Evolutionary conservation across 371 early-diverging fungal genomes (phyloP).

Genomic region (Rhizopus stolonifer): DNA sequence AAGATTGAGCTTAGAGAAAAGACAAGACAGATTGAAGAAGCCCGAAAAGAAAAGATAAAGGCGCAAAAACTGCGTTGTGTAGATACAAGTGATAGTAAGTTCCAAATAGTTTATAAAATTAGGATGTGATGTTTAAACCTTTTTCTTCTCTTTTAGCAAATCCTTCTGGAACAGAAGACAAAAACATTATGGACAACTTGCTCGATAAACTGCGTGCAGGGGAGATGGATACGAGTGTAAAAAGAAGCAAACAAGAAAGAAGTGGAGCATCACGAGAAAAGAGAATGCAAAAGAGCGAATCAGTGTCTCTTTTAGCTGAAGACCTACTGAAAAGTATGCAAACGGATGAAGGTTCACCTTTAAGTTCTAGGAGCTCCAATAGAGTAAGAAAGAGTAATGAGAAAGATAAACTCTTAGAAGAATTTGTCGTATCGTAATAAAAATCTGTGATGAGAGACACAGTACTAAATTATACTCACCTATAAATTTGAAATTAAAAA

Average conservation of each 20-base stretch:
- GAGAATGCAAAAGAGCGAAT: slow-evolving; percentile 60
- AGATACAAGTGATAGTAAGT: slow-evolving; percentile 45
- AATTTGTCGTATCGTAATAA: background rate
- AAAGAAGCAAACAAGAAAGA: slow-evolving; percentile 40
- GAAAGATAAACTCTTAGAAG: background rate
- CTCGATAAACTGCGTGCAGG: slow-evolving; percentile 75
- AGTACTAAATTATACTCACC: no score
- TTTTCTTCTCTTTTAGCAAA: slow-evolving; percentile 29
- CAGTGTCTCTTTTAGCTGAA: slow-evolving; percentile 65
- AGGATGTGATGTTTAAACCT: background rate
- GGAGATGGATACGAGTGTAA: slow-evolving; percentile 62
- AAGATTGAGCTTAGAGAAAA: slow-evolving; percentile 48
- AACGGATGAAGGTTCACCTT: slow-evolving; percentile 27
- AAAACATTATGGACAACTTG: slow-evolving; percentile 81
- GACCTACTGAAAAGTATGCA: slow-evolving; percentile 72
- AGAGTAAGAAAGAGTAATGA: background rate
- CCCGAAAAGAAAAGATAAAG: slow-evolving; percentile 43
- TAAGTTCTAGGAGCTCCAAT: slow-evolving; percentile 2
- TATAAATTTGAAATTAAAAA: no score
- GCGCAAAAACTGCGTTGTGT: slow-evolving; percentile 46
- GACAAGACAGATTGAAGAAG: slow-evolving; percentile 41
- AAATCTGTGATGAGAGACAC: no score
- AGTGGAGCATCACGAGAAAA: slow-evolving; percentile 34
- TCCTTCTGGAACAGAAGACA: slow-evolving; percentile 53
- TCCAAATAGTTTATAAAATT: background rate